Base-by-base conservation (phyloP, 2,329 filamentous ascomycete species). In the Cladosporium sp. region DNA sequence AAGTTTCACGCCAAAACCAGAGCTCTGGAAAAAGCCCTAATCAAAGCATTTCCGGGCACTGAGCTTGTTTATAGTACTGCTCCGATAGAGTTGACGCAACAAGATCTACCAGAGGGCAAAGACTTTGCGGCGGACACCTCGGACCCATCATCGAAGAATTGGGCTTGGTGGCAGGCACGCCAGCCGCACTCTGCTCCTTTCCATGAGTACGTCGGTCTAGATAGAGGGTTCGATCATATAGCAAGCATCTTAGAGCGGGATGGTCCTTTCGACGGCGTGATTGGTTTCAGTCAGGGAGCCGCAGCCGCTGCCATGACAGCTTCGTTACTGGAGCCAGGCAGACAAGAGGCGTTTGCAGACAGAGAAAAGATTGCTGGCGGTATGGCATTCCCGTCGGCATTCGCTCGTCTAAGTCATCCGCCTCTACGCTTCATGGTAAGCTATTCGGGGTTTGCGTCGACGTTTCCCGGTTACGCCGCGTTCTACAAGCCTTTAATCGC, bases 1-100 rank as follows among this genome's bases (percentile, higher is more conserved):
- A 83, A 93, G 68, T 97, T 97, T 85, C 89, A 88, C 76, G 86
- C 89, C 77, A 97, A 97, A 81, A 96, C 92, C 56, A 91, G 92
- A 77, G 92, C 92, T 11, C 83, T 97, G 1, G 88, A 93, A 72
- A 97, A 97, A 78, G 82, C 89, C 62, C 85, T 97, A 65, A 78
- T 83, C 67, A 97, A 96, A 75, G 81, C 87, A 31, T 90, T 97
- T 68, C 85, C 87, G 10, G 75, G 76, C 33, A 73, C 81, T 16
- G 72, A 80, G n/a, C 72, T 82, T 76, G 62, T 84, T 82, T 69
- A 82, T 78, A 79, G 79, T 1, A 83, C 81, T 26, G 80, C 77
- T 5, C 81, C 81, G 0, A 75, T 81, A 40, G 78, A 75, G 1
- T 75, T 83, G 14, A 72, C 76, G 5, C 73, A 75, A 31, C 73